phyloP scores from a whole-genome alignment of 225 moss, liverwort and hornwort species.

The Marchantia paleacea region DNA sequence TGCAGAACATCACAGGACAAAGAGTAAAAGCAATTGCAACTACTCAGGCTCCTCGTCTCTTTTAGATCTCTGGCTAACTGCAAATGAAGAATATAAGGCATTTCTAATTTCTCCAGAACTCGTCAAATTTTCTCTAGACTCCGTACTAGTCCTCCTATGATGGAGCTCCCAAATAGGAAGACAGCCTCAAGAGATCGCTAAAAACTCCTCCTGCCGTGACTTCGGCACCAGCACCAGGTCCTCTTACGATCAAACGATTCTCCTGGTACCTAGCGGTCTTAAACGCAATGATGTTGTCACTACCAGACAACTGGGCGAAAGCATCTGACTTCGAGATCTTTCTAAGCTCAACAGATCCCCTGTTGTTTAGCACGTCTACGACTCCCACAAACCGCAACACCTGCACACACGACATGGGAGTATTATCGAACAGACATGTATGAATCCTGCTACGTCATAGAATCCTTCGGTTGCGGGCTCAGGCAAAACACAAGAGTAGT shows the following conservation, averaged over 20 bases:
- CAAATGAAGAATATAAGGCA: neutral
- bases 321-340: slow-evolving; percentile 63
- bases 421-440: neutral
- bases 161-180: slow-evolving; percentile 79
- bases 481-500: neutral
- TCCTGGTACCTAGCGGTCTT: slow-evolving; percentile 68
- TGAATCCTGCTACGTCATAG: neutral
- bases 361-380: slow-evolving; percentile 67
- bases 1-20: neutral
- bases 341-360: slow-evolving; percentile 72
- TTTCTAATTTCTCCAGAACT: neutral
- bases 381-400: slow-evolving; percentile 91
- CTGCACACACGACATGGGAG: slow-evolving; percentile 34
- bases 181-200: slow-evolving; percentile 73
- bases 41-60: neutral
- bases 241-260: slow-evolving; percentile 83
- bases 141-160: slow-evolving; percentile 30
- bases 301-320: slow-evolving; percentile 84
- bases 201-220: slow-evolving; percentile 96
- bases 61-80: neutral
- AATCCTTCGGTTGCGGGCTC: neutral
- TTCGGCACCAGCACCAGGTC: slow-evolving; percentile 91
- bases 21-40: neutral
- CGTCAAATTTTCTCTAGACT: neutral
- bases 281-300: slow-evolving; percentile 86